Percentiles rank a stretch among this genome's conserved stretches.
Conservation (phyloP, 176 grass and related monocot genomes). For the Triticum dicoccoides region DNA sequence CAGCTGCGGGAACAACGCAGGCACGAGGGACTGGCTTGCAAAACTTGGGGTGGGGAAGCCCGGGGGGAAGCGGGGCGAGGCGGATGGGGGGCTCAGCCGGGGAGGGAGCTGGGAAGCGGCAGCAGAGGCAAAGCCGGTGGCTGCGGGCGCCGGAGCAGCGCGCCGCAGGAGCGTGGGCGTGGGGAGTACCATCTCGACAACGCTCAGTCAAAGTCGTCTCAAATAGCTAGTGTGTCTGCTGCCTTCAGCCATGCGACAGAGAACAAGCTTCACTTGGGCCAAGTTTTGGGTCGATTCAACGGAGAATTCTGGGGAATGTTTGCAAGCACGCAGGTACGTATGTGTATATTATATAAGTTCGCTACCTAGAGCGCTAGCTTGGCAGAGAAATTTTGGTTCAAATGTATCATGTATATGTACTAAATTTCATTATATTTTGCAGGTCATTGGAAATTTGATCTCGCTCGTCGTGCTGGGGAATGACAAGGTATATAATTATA, state of each 20-base stretch:
- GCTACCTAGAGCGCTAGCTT: neutral
- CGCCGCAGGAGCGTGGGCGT: too few relatives aligned
- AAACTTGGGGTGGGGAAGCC: too few relatives aligned
- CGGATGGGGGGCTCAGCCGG: too few relatives aligned
- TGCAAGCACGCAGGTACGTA: slow-evolving; percentile 5
- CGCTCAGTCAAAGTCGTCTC: too few relatives aligned
- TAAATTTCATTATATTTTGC: neutral
- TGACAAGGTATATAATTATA: neutral
- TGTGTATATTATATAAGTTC: neutral
- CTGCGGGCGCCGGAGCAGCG: too few relatives aligned
- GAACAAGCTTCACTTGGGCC: neutral
- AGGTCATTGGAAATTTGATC: neutral
- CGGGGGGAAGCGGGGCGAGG: too few relatives aligned
- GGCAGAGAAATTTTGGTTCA: neutral
- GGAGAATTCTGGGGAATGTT: slow-evolving; percentile 14
- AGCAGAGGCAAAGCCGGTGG: too few relatives aligned
- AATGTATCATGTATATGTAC: neutral
- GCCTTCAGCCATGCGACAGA: slow-evolving; percentile 6
- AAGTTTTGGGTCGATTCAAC: slow-evolving; percentile 8
- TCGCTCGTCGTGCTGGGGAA: neutral
- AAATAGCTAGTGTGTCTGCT: neutral
- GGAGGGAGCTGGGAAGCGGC: too few relatives aligned
- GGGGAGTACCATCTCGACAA: too few relatives aligned
- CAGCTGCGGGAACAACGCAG: too few relatives aligned
- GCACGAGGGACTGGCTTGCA: too few relatives aligned